Evolutionary conservation across 192 early-diverging fungal species (phyloP).

Genomic region (Coemansia sp.): DNA sequence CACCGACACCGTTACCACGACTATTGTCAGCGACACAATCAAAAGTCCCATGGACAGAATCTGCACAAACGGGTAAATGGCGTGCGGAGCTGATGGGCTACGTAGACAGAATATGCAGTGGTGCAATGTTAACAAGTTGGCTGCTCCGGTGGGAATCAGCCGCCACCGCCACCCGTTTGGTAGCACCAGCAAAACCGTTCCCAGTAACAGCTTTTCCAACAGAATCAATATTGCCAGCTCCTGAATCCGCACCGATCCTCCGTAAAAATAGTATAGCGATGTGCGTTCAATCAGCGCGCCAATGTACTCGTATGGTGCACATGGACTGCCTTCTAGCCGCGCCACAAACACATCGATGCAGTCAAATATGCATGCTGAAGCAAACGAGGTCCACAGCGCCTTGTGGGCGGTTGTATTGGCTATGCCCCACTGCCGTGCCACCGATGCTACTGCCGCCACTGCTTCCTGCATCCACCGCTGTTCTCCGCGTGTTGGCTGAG

Average conservation of each 20-base stretch:
- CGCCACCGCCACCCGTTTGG: conserved; percentile 51
- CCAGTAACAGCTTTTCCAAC: conserved; percentile 38
- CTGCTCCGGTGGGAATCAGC: conserved; percentile 31
- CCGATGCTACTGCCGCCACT: conserved; percentile 6
- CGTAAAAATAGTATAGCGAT: conserved; percentile 50
- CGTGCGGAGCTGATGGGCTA: conserved; percentile 12
- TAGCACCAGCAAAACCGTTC: conserved; percentile 22
- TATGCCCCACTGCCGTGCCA: conserved; percentile 19
- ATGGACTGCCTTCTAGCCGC: conserved; percentile 51
- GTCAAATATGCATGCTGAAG: conserved; percentile 36
- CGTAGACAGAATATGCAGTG: conserved; percentile 45
- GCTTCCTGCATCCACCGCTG: conserved; percentile 28
- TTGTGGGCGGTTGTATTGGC: background rate
- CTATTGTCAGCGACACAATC: conserved; percentile 29
- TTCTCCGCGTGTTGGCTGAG: background rate
- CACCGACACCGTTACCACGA: conserved; percentile 28
- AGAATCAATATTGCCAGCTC: conserved; percentile 38
- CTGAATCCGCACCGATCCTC: conserved; percentile 42
- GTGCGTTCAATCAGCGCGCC: conserved; percentile 48
- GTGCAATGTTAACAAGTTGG: conserved; percentile 30
- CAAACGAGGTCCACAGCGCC: conserved; percentile 42
- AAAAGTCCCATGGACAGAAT: conserved; percentile 40
- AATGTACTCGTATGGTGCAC: conserved; percentile 48
- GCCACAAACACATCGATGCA: conserved; percentile 53
- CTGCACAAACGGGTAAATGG: conserved; percentile 46